These are phyloP conservation scores for Byssothecium circinans DNA, from an alignment of 2,329 filamentous ascomycete species.

Conservation along the genomic window DNA sequence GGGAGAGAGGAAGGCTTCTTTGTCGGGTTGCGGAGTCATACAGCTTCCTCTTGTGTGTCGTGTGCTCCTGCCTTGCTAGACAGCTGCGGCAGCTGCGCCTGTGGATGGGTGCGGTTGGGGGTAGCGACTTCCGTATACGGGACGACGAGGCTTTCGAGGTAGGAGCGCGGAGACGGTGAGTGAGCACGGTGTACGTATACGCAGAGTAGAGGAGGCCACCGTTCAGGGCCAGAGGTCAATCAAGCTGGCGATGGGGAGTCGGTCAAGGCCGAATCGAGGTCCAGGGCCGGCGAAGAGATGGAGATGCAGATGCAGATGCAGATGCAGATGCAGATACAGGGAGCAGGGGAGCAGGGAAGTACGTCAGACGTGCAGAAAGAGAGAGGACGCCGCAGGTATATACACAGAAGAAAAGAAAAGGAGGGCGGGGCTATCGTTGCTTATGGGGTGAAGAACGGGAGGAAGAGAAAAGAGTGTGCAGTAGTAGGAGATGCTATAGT, in stretches of 20 bases:
- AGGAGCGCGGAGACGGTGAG: too few relatives aligned
- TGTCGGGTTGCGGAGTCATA: conserved; percentile 42
- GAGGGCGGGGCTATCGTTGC: too few relatives aligned
- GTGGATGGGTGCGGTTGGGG: background rate
- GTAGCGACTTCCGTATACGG: background rate
- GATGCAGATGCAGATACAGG: too few relatives aligned
- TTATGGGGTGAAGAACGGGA: too few relatives aligned
- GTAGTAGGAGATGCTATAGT: background rate
- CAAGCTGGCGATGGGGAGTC: background rate
- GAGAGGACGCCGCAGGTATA: too few relatives aligned
- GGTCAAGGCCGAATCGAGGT: background rate
- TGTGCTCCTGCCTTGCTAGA: conserved; percentile 16
- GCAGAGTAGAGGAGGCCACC: background rate
- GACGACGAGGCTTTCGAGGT: background rate
- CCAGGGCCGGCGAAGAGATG: too few relatives aligned
- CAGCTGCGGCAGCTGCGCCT: conserved; percentile 20
- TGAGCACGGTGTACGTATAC: background rate
- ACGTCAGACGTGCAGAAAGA: too few relatives aligned
- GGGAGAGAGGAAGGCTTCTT: conserved; percentile 37
- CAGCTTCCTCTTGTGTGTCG: conserved; percentile 21
- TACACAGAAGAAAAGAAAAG: too few relatives aligned
- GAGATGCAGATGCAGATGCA: too few relatives aligned
- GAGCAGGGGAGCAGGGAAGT: too few relatives aligned
- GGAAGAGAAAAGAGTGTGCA: background rate
- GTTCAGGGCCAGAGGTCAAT: background rate